Base-by-base conservation (phyloP, 805 yeast genomes). In the Wickerhamomyces rabaulensis region DNA sequence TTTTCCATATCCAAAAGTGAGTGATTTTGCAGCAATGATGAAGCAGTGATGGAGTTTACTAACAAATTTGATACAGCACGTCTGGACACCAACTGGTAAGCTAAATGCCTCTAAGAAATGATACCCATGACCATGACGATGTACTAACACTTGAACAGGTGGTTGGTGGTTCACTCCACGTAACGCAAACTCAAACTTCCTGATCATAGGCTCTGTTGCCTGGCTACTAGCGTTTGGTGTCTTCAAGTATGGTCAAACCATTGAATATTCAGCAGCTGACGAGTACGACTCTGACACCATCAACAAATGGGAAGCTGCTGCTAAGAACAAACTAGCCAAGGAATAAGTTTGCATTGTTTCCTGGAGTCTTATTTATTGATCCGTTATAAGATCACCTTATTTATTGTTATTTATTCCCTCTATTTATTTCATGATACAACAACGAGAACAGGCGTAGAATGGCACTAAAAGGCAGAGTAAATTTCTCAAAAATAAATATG, bases 51-150 rank as follows among this genome's bases (percentile, higher is more conserved):
- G 21, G 19, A 15, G 16, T 20, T 31, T 27, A 44, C 48, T 50
- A 48, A 45, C 45, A 17, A 31, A 10, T n/a, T 25, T 23, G 16
- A 2, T 25, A 38, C 12, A 57, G 60, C 60, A 56, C 38, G 46
- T 56, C 26, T 57, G 62, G 62, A 43, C 60, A n/a, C 60, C 62
- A 53, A 56, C 60, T 13, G 62, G 61, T 57, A 19, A 20, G 55
- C 47, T 22, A 22, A 22, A 8, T 22, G 23, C 5, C 23, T 22
- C 23, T 22, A 22, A 22, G 23, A 22, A 8, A 22, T n/a, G n/a
- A n/a, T n/a, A 26, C 10, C 7, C 16, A 8, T 31, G 27, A 13
- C 7, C 20, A 10, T 9, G 23, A 21, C 16, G 13, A 9, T 33
- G 36, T 49, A 55, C 57, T 54, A 52, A 56, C 52, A 9, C n/a